Percentiles rank a stretch among this genome's conserved stretches.
Evolutionary conservation across 2,329 filamentous ascomycete species (phyloP).

Genomic region (Corinectria fuckeliana): DNA sequence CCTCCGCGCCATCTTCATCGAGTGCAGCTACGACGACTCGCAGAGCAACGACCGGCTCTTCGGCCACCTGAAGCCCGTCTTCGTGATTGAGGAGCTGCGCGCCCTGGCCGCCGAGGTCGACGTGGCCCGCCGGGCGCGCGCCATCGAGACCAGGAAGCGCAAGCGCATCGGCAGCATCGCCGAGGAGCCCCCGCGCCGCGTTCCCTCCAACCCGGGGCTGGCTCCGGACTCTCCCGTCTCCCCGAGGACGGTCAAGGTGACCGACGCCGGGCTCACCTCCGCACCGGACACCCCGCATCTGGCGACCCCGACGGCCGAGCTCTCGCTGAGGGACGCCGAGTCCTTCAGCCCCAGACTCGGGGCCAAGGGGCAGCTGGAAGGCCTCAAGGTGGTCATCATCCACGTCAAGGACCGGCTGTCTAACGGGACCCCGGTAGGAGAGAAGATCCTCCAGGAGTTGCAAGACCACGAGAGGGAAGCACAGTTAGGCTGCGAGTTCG

Average conservation of each 20-base stretch:
- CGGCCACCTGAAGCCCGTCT: conserved; percentile 85
- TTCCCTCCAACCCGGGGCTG: conserved; percentile 29
- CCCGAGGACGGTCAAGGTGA: conserved; percentile 53
- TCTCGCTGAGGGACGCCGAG: conserved; percentile 50
- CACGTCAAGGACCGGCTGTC: conserved; percentile 88
- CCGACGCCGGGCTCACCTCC: conserved; percentile 20
- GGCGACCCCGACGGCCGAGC: conserved; percentile 55
- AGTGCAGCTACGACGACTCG: conserved; percentile 90
- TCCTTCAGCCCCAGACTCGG: conserved; percentile 30
- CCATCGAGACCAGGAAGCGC: conserved; percentile 62
- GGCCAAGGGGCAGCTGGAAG: conserved; percentile 63
- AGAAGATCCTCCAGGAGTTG: conserved; percentile 75
- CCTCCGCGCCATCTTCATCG: conserved; percentile 86
- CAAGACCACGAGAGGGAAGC: conserved; percentile 67
- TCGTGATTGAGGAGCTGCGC: conserved; percentile 79
- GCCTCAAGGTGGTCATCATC: conserved; percentile 84
- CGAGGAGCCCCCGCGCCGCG: conserved; percentile 32
- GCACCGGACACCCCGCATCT: conserved; percentile 50
- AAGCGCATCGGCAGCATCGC: conserved; percentile 58
- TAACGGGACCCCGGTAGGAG: conserved; percentile 70
- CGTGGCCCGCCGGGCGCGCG: conserved; percentile 50
- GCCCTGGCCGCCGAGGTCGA: conserved; percentile 74
- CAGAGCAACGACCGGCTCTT: conserved; percentile 81
- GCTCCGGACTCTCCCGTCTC: conserved; percentile 56
- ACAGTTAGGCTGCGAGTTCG: conserved; percentile 79